A percentile compares a stretch with the other conserved stretches of the same genome.
phyloP scores from a whole-genome alignment of 2,329 filamentous ascomycete genomes.

The Colletotrichum plurivorum region DNA sequence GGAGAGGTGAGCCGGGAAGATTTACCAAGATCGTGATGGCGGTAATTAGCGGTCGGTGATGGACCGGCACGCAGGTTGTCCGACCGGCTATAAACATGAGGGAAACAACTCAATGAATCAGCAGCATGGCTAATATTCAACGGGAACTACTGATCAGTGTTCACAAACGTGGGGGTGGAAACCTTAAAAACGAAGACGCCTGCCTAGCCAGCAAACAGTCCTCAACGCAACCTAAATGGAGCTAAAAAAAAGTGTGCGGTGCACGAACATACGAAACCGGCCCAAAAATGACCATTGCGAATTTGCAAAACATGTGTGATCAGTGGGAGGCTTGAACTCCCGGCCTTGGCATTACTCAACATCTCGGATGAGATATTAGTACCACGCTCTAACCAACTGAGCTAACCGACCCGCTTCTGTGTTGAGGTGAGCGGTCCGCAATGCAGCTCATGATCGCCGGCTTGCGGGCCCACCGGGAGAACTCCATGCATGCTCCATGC shows the following conservation, averaged over 20 bases:
- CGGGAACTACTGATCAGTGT: too few species aligned
- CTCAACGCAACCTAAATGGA: too few species aligned
- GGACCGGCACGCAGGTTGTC: too few species aligned
- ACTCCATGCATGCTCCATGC: neutral
- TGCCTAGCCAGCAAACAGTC: too few species aligned
- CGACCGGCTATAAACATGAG: too few species aligned
- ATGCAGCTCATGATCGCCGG: neutral
- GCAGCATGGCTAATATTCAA: too few species aligned
- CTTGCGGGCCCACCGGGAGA: neutral
- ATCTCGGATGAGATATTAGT: constrained; percentile 36
- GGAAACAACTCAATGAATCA: too few species aligned
- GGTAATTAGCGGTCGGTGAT: too few species aligned
- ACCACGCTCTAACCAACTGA: constrained; percentile 41
- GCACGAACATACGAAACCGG: neutral
- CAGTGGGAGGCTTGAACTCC: constrained; percentile 41
- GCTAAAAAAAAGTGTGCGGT: too few species aligned
- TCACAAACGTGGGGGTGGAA: too few species aligned
- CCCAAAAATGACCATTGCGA: neutral
- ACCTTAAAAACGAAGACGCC: too few species aligned
- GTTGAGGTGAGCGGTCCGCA: accelerated
- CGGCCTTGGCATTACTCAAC: constrained; percentile 38
- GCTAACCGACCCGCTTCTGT: constrained; percentile 34
- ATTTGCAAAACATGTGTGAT: constrained; percentile 2
- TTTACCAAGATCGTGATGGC: too few species aligned
- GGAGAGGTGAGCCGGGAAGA: neutral